Evolutionary conservation across 352 stramenopile species (phyloP).

Genomic region (Pseudoperonospora humuli): DNA sequence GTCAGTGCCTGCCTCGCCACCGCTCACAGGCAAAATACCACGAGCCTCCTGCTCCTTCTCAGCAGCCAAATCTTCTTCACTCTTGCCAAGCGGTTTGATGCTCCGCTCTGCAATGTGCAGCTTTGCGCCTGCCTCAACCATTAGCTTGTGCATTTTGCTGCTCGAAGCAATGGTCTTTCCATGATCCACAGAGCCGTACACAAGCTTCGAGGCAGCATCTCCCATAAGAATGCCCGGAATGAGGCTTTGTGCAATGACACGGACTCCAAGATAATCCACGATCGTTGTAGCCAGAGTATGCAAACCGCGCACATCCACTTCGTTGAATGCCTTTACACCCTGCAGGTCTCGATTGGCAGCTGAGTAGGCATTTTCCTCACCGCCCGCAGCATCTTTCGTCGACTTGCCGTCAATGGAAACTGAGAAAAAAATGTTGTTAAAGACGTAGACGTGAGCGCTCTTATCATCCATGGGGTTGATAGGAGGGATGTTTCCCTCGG

Average conservation of each 20-base stretch:
- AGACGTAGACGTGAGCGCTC: conserved; percentile 92
- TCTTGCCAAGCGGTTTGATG: conserved; percentile 72
- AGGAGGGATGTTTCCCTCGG: conserved; percentile 89
- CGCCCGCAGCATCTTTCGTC: conserved; percentile 52
- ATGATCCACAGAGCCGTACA: conserved; percentile 93
- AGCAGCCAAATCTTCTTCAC: conserved; percentile 25
- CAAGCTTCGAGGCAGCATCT: conserved; percentile 90
- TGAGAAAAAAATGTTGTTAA: conserved; percentile 98
- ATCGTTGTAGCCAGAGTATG: conserved; percentile 93
- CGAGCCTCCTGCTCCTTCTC: conserved; percentile 31
- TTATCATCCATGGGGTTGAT: conserved; percentile 95
- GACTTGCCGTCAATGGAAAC: conserved; percentile 76
- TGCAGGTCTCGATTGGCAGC: conserved; percentile 85
- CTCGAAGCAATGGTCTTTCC: conserved; percentile 86
- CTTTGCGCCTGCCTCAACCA: conserved; percentile 73
- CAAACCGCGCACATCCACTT: conserved; percentile 83
- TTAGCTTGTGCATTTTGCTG: conserved; percentile 88
- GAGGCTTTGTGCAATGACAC: conserved; percentile 93
- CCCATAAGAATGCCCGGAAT: conserved; percentile 93
- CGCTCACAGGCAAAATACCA: conserved; percentile 15
- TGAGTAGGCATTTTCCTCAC: conserved; percentile 78
- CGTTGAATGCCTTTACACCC: conserved; percentile 88
- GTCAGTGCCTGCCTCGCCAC: conserved; percentile 48
- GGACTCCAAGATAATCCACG: conserved; percentile 92
- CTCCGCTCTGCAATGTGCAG: conserved; percentile 85